Conservation (phyloP, 78 protist genomes). For the Creolimax fragrantissima region DNA sequence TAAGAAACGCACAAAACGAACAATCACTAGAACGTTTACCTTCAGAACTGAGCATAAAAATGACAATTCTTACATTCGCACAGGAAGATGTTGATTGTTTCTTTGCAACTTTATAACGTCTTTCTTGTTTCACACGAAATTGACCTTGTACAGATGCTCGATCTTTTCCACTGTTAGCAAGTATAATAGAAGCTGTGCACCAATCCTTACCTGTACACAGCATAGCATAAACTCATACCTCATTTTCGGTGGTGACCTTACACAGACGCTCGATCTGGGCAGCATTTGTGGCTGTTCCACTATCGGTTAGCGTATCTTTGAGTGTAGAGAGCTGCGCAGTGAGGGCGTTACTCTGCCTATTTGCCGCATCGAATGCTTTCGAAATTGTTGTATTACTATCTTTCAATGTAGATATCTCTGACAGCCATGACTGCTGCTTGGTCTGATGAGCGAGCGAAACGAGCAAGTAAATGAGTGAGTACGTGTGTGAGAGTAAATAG, state of each 20-base stretch:
- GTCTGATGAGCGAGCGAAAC: neutral
- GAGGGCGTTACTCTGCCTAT: neutral
- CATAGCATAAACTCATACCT: neutral
- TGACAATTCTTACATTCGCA: neutral
- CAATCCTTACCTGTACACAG: too few relatives aligned
- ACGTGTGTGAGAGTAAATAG: too few relatives aligned
- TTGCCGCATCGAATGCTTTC: neutral
- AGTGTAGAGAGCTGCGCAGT: neutral
- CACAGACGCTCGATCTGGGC: neutral
- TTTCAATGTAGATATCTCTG: neutral
- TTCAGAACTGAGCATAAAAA: neutral
- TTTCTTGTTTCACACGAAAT: too few relatives aligned
- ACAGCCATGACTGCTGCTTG: neutral
- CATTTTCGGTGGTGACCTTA: neutral
- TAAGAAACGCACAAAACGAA: too few relatives aligned
- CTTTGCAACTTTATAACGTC: too few relatives aligned
- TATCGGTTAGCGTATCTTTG: neutral
- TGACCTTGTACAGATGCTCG: too few relatives aligned
- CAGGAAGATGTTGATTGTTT: too few relatives aligned
- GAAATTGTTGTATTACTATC: neutral
- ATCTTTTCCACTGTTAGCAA: too few relatives aligned
- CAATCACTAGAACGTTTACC: too few relatives aligned
- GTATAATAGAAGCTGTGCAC: too few relatives aligned
- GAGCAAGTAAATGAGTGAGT: too few relatives aligned
- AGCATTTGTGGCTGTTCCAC: neutral